These are phyloP conservation scores for Dichotomopilus funicola DNA, from an alignment of 2,329 filamentous ascomycete species.

Conservation along the genomic window DNA sequence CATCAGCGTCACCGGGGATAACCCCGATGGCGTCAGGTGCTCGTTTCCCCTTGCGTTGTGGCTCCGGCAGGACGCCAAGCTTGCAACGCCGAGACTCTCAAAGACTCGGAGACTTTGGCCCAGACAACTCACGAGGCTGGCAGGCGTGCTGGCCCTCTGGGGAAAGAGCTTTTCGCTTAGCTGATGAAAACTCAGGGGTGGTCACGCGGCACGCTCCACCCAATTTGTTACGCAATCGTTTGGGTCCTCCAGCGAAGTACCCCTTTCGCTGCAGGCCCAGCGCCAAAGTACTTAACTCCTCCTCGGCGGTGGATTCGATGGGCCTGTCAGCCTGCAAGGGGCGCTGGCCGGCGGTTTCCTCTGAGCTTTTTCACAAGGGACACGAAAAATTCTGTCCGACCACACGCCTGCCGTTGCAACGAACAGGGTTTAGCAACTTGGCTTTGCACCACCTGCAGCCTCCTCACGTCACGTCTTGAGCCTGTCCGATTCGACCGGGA, in stretches of 20 bases:
- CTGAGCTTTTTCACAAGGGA: too few species aligned
- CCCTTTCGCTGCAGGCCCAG: conserved; percentile 10
- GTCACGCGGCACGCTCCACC: conserved; percentile 22
- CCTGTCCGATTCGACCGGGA: not conserved
- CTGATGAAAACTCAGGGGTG: conserved; percentile 24
- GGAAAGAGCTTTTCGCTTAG: conserved; percentile 18
- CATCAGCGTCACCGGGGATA: not conserved
- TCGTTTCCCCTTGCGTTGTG: not conserved
- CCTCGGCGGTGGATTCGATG: too few species aligned
- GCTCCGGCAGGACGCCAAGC: conserved; percentile 20
- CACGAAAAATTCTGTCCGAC: conserved; percentile 3
- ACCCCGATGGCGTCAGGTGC: not conserved
- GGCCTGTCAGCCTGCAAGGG: conserved; percentile 2
- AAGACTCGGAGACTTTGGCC: too few species aligned
- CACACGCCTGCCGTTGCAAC: not conserved
- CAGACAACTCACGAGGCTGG: too few species aligned
- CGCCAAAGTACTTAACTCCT: conserved; percentile 10
- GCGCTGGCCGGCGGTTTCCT: not conserved
- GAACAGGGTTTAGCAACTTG: not conserved
- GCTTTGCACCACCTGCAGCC: conserved; percentile 18
- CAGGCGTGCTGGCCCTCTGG: too few species aligned
- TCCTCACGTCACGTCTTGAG: conserved; percentile 15
- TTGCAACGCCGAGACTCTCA: not conserved
- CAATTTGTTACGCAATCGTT: conserved; percentile 24
- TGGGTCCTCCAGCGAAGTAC: conserved; percentile 15